Conservation (phyloP, 139 green algal genomes). For the Chlamydomonas incerta region DNA sequence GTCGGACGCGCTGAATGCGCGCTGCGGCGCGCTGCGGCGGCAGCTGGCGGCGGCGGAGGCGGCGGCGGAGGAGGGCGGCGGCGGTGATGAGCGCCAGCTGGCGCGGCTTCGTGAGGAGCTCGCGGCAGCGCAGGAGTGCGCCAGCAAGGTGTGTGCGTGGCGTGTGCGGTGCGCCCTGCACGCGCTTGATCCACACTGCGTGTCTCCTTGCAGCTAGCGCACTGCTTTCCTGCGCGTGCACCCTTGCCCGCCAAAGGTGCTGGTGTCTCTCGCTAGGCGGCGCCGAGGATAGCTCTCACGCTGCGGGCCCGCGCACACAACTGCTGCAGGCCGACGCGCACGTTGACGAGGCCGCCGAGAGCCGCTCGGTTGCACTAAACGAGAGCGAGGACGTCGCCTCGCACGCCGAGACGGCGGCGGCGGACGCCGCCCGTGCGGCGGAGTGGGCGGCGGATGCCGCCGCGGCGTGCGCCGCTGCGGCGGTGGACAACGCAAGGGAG, state of each 20-base stretch:
- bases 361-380: not conserved
- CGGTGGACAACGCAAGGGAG: not conserved
- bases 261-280: too few relatives aligned
- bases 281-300: too few relatives aligned
- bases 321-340: not conserved
- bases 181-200: too few relatives aligned
- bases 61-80: not conserved
- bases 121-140: slow-evolving; percentile 15
- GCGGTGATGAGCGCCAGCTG: not conserved
- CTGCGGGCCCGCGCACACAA: too few relatives aligned
- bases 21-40: not conserved
- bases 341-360: not conserved
- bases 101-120: not conserved
- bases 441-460: not conserved
- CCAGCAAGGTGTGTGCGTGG: not conserved
- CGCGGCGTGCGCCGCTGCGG: not conserved
- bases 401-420: not conserved
- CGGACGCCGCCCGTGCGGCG: too few relatives aligned
- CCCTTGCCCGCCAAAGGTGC: too few relatives aligned
- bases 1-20: not conserved
- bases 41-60: not conserved
- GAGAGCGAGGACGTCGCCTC: slow-evolving; percentile 6
- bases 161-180: not conserved
- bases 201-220: too few relatives aligned
- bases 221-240: too few relatives aligned